A percentile compares a stretch with the other conserved stretches of the same genome.
Evolutionary conservation across 306 rosid species (phyloP).

Genomic region (Prunus dulcis): DNA sequence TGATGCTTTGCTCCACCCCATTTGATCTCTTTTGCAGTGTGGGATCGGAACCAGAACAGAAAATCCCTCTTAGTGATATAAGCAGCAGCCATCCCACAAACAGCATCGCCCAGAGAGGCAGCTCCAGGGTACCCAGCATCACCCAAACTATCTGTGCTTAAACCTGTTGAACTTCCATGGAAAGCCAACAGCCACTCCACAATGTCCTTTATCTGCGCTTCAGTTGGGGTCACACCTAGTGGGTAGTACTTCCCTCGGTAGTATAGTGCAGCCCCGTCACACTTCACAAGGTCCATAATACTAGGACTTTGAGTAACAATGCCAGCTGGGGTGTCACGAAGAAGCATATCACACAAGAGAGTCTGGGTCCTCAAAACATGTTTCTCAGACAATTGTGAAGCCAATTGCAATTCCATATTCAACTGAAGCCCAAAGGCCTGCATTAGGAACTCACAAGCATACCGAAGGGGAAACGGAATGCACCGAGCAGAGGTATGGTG

Average conservation of each 20-base stretch:
- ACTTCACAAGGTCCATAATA: constrained; percentile 84
- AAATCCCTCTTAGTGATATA: constrained; percentile 74
- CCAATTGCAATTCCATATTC: constrained; percentile 89
- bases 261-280: constrained; percentile 92
- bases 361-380: constrained; percentile 91
- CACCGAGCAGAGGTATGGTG: constrained; percentile 87
- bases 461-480: constrained; percentile 83
- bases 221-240: constrained; percentile 71
- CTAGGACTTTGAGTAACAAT: constrained; percentile 91
- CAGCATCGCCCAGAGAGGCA: constrained; percentile 83
- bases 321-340: constrained; percentile 86
- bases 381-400: constrained; percentile 68
- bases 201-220: constrained; percentile 78
- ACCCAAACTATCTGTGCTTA: constrained; percentile 93
- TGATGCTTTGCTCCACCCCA: constrained; percentile 99
- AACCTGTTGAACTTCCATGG: constrained; percentile 90
- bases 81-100: constrained; percentile 97
- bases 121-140: constrained; percentile 98
- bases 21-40: constrained; percentile 83
- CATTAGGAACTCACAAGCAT: constrained; percentile 97
- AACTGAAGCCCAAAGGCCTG: constrained; percentile 95
- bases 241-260: constrained; percentile 68
- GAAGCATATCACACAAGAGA: constrained; percentile 93
- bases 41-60: constrained; percentile 94
- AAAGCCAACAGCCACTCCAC: constrained; percentile 79